These are phyloP conservation scores for Abortiporus biennis DNA, from an alignment of 1,284 basidiomycete species.

Conservation along the genomic window DNA sequence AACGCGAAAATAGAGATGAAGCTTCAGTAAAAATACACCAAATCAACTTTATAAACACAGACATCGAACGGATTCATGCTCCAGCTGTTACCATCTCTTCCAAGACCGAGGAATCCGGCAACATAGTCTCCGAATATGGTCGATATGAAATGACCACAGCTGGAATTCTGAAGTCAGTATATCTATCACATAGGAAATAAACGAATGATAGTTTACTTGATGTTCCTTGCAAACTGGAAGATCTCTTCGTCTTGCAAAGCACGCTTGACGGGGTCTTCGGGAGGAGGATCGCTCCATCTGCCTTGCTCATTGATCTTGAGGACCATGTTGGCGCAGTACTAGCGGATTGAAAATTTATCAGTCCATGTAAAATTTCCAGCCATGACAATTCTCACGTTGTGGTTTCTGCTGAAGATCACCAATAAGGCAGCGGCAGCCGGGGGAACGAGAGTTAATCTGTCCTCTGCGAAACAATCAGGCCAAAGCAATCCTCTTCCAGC, in stretches of 20 bases:
- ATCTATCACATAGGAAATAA: too few relatives aligned
- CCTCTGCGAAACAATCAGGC: slow-evolving; percentile 14
- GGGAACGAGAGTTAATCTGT: slow-evolving; percentile 39
- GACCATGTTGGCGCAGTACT: slow-evolving; percentile 68
- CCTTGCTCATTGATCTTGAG: slow-evolving; percentile 61
- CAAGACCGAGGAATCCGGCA: slow-evolving; percentile 62
- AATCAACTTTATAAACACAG: slow-evolving; percentile 13
- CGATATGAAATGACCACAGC: slow-evolving; percentile 49
- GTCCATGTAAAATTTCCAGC: not conserved
- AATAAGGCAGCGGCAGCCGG: slow-evolving; percentile 62
- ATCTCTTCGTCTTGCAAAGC: slow-evolving; percentile 60
- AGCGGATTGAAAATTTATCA: not conserved
- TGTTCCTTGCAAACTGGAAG: slow-evolving; percentile 65
- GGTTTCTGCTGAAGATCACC: slow-evolving; percentile 62
- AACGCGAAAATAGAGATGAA: not conserved
- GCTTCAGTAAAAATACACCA: not conserved
- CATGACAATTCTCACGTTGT: slow-evolving; percentile 44
- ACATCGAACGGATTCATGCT: slow-evolving; percentile 59
- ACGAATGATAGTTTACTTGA: slow-evolving; percentile 67
- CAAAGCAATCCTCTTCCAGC: slow-evolving; percentile 11
- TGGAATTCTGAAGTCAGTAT: slow-evolving; percentile 3
- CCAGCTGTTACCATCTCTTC: slow-evolving; percentile 53
- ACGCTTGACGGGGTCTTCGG: slow-evolving; percentile 22
- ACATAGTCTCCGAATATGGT: slow-evolving; percentile 71
- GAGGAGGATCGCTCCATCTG: slow-evolving; percentile 30